Evolutionary conservation across 345 rosid genomes (phyloP).

Genomic region (Dimocarpus longan): DNA sequence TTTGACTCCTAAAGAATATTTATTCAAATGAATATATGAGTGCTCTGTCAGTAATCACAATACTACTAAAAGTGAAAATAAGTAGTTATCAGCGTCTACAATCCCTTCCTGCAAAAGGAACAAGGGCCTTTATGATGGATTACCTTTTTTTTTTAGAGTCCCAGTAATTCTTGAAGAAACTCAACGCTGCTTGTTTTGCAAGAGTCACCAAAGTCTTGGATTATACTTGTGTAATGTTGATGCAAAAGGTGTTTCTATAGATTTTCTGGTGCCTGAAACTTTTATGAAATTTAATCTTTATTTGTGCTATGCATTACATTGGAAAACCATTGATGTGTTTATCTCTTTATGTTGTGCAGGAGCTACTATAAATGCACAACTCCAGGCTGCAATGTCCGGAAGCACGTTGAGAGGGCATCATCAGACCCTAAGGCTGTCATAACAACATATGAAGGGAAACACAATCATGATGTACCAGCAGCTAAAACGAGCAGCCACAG

Average conservation of each 20-base stretch:
- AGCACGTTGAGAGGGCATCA: slow-evolving; percentile 93
- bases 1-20: not conserved
- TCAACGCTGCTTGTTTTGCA: not conserved
- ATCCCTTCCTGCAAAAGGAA: not conserved
- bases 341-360: slow-evolving; percentile 39
- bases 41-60: not conserved
- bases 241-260: not conserved
- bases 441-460: slow-evolving; percentile 93
- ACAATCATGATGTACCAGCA: slow-evolving; percentile 81
- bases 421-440: slow-evolving; percentile 86
- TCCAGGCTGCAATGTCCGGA: slow-evolving; percentile 75
- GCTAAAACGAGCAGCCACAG: slow-evolving; percentile 58
- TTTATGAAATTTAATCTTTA: not conserved
- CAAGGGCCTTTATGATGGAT: not conserved
- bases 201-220: not conserved
- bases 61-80: not conserved
- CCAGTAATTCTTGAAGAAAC: not conserved
- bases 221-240: not conserved
- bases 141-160: not conserved
- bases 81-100: not conserved
- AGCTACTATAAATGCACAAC: slow-evolving; percentile 95
- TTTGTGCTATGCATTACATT: not conserved
- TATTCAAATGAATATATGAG: not conserved
- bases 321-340: not conserved
- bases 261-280: not conserved